Conservation (phyloP, 108 stramenopile species). For the Conticribra weissflogii region DNA sequence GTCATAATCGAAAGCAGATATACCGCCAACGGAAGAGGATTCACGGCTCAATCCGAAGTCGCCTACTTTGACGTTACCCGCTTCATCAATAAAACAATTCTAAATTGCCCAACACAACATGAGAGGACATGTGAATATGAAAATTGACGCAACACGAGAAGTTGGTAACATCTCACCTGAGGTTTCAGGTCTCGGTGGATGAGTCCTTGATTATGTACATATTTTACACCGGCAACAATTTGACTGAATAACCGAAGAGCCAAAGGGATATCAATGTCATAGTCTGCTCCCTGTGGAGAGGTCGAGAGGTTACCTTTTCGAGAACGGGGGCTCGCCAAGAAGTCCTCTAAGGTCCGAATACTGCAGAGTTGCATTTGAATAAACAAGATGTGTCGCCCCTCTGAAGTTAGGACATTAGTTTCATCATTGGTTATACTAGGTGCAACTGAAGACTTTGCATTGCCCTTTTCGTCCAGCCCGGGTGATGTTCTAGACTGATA, state of each 20-base stretch:
- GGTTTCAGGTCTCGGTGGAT: slow-evolving; percentile 93
- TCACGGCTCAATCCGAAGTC: slow-evolving; percentile 88
- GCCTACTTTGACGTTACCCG: slow-evolving; percentile 82
- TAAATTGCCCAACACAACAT: too few relatives aligned
- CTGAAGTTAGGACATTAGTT: slow-evolving; percentile 13
- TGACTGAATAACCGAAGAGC: slow-evolving; percentile 85
- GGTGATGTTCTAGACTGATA: neutral
- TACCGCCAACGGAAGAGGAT: slow-evolving; percentile 43
- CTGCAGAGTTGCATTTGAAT: slow-evolving; percentile 98
- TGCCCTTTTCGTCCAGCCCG: slow-evolving; percentile 2
- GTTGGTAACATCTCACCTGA: slow-evolving; percentile 21
- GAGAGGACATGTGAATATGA: neutral
- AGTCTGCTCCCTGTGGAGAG: slow-evolving; percentile 6
- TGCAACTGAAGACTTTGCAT: slow-evolving; percentile 11
- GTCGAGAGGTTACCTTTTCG: slow-evolving; percentile 48
- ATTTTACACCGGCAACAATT: slow-evolving; percentile 70
- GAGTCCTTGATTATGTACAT: slow-evolving; percentile 85
- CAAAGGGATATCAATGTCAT: slow-evolving; percentile 68
- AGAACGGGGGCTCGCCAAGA: slow-evolving; percentile 63
- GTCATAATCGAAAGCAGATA: slow-evolving; percentile 22
- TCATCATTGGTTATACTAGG: slow-evolving; percentile 13
- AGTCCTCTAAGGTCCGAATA: slow-evolving; percentile 87
- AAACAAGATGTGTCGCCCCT: slow-evolving; percentile 74
- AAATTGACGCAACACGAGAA: neutral
- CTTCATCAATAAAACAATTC: slow-evolving; percentile 86